Conservation (phyloP, 106 monocot genomes). For the Ottelia alismoides region DNA sequence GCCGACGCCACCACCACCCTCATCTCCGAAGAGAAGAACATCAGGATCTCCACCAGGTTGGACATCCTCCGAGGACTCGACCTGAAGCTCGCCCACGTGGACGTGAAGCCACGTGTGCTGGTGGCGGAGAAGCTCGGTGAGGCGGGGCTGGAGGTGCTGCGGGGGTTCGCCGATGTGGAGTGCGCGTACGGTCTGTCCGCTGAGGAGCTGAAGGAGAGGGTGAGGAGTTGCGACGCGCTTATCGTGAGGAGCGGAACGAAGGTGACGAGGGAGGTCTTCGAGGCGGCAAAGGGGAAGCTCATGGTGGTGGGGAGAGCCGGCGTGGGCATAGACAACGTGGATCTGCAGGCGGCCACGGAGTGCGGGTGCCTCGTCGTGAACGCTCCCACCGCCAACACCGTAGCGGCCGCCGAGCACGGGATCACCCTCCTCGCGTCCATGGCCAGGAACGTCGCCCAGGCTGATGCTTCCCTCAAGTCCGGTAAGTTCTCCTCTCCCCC, state of each 20-base stretch:
- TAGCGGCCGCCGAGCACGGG: slow-evolving; percentile 92
- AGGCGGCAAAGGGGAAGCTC: slow-evolving; percentile 76
- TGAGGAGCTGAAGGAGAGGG: slow-evolving; percentile 68
- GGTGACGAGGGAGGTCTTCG: slow-evolving; percentile 85
- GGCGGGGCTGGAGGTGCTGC: slow-evolving; percentile 48
- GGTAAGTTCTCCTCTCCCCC: slow-evolving; percentile 42
- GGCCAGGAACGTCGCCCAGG: slow-evolving; percentile 78
- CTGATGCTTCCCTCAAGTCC: slow-evolving; percentile 80
- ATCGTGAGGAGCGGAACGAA: slow-evolving; percentile 87
- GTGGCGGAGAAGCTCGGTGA: slow-evolving; percentile 85
- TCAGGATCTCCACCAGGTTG: too few relatives aligned
- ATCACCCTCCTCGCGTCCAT: slow-evolving; percentile 81
- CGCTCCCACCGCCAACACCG: slow-evolving; percentile 84
- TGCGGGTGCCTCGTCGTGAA: slow-evolving; percentile 86
- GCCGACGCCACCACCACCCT: too few relatives aligned
- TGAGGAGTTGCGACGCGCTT: slow-evolving; percentile 68
- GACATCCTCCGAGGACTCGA: too few relatives aligned
- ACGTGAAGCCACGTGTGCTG: slow-evolving; percentile 70
- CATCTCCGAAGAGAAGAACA: too few relatives aligned
- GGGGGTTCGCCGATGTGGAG: slow-evolving; percentile 62
- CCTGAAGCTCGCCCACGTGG: too few relatives aligned
- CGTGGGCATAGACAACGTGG: slow-evolving; percentile 94
- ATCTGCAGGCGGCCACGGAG: slow-evolving; percentile 94
- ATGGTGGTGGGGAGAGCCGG: slow-evolving; percentile 89
- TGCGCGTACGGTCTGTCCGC: slow-evolving; percentile 61